These are phyloP conservation scores for Neurospora intermedia DNA, from an alignment of 495 filamentous ascomycete species.

Conservation along the genomic window DNA sequence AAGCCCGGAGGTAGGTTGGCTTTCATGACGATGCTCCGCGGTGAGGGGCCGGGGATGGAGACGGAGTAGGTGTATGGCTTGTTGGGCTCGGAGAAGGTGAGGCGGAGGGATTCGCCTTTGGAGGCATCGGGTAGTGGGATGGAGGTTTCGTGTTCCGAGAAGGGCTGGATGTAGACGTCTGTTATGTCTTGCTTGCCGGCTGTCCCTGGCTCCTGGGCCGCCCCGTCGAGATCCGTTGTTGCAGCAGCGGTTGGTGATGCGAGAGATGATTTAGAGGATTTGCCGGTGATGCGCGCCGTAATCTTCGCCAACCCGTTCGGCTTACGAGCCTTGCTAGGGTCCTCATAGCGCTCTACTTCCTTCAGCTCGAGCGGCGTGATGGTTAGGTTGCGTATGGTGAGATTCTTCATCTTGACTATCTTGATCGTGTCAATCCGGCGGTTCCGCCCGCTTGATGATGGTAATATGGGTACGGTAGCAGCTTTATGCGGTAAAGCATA, in stretches of 20 bases:
- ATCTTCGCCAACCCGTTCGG: constrained; percentile 35
- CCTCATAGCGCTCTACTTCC: constrained; percentile 60
- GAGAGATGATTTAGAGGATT: constrained; percentile 19
- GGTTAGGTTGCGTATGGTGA: constrained; percentile 86
- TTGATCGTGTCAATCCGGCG: neutral
- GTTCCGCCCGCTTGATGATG: neutral
- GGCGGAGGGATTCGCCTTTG: constrained; percentile 27
- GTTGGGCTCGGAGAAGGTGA: constrained; percentile 33
- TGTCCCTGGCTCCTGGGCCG: neutral
- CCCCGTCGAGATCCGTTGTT: constrained; percentile 5
- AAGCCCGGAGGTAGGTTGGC: neutral
- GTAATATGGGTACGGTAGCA: neutral
- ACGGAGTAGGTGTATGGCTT: constrained; percentile 26
- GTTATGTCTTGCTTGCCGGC: constrained; percentile 23
- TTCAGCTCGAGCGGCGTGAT: constrained; percentile 60
- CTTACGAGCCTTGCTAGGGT: constrained; percentile 7
- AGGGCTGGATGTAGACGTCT: constrained; percentile 23
- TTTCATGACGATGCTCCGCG: constrained; percentile 8
- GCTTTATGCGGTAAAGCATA: neutral
- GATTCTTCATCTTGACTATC: constrained; percentile 18
- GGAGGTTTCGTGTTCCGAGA: constrained; percentile 23
- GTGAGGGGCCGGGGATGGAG: constrained; percentile 25
- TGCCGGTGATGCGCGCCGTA: constrained; percentile 42
- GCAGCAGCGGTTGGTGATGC: constrained; percentile 9
- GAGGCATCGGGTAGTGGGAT: constrained; percentile 25